Evolutionary conservation across 805 yeast species (phyloP), one percentile per base, ranked within the genome.

Genomic region (Grigorovia humatica): DNA sequence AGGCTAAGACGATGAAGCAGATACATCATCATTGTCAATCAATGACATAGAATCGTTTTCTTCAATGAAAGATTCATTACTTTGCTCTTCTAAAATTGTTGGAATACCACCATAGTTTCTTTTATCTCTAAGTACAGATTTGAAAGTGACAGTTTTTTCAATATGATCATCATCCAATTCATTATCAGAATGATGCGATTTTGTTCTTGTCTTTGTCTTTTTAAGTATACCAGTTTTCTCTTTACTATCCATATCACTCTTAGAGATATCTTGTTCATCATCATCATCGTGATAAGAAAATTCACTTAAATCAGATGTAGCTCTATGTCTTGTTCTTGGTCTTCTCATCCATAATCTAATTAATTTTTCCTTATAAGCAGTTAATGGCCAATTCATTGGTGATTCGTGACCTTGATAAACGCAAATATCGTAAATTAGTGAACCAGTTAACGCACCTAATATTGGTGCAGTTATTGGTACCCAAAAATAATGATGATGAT

Each of bases 381-480:
- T 48, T 20, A 63, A 49, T 13, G 75, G 74, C 69, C 74, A 71
- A 57, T 77, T 77, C 51, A 77, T 65, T 50, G 79, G 79, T 30
- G 79, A 75, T 60, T 76, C 80, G 44, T 72, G 69, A 30, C 81
- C 81, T 57, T 75, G 76, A 57, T 74, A 77, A 52, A 77, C 64
- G 56, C 78, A 71, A 30, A 75, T 55, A 63, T 78, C 82, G 59
- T 78, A 78, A n/a, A 76, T 48, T 51, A 74, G 58, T n/a, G 73
- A 79, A 50, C 82, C 82, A 35, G 68, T 57, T 46, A 73, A 53
- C 35, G 75, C 68, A 20, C 82, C 82, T 44, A 75, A 55, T 41
- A 72, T 60, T 30, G 82, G 81, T n/a, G 73, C 76, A 30, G 74
- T 68, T 55, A 75, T 61, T 48, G 81, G 80, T 40, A 77, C 76